Evolutionary conservation across 495 filamentous ascomycete species (phyloP).

Genomic region (Pyrenula massariospora): DNA sequence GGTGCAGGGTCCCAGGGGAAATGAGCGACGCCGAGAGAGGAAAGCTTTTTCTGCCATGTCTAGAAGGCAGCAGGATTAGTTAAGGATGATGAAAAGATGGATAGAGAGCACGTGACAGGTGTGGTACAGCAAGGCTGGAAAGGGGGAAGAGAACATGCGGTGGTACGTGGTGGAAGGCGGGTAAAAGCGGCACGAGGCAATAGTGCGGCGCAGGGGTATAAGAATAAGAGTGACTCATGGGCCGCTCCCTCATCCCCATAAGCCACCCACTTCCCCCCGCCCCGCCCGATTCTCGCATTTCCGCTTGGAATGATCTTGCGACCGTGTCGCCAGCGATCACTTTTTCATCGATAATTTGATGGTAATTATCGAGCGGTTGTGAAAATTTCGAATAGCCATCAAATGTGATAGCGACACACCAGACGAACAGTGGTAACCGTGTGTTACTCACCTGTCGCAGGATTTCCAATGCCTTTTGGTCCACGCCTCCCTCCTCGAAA

Average conservation of each 20-base stretch:
- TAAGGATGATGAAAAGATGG: constrained; percentile 5
- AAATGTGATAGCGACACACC: too few relatives aligned
- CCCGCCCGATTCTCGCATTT: constrained; percentile 23
- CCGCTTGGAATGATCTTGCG: background rate
- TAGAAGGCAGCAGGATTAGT: constrained; percentile 26
- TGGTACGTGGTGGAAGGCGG: constrained; percentile 13
- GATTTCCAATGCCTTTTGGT: constrained; percentile 71
- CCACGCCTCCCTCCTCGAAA: constrained; percentile 93
- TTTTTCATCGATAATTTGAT: background rate
- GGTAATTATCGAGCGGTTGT: background rate
- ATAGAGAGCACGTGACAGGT: background rate
- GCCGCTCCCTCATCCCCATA: constrained; percentile 5
- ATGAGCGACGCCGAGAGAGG: constrained; percentile 64
- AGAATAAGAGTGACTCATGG: constrained; percentile 11
- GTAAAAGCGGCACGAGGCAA: constrained; percentile 18
- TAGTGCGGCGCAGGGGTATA: background rate
- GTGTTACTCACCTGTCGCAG: constrained; percentile 60
- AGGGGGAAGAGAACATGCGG: constrained; percentile 6
- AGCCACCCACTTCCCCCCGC: constrained; percentile 23
- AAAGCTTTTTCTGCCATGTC: constrained; percentile 89
- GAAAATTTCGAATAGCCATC: too few relatives aligned
- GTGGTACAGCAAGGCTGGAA: constrained; percentile 4
- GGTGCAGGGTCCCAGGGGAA: constrained; percentile 92
- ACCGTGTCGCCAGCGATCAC: background rate
- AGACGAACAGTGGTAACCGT: too few relatives aligned